Base-by-base conservation (phyloP, 176 grass and related monocot species). In the Areca catechu region DNA sequence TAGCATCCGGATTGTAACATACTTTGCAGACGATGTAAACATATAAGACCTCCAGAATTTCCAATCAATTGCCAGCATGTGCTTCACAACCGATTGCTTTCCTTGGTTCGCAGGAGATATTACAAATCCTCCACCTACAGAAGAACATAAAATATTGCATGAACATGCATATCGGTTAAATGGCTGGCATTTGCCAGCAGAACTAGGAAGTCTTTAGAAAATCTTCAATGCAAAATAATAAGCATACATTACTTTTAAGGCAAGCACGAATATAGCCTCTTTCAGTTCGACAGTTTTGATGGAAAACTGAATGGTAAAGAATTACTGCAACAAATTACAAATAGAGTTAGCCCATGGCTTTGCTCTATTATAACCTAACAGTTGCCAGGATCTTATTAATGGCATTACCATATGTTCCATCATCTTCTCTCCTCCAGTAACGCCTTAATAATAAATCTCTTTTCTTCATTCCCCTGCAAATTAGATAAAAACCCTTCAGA, bases 201-300 rank as follows among this genome's bases (percentile, higher is more conserved):
- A 43, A 43, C 34, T 43, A 43, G 34, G 34, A 12, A 43, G 34
- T 43, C 34, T 43, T 43, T 12, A 12, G 34, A 43, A n/a, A 43
- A 43, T 3, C 14, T 43, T 14, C 34, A 14, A 43, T 2, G 34
- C 9, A 43, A 54, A 57, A 60, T 59, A 60, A 24, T 18, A 83
- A 92, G 87, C 76, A 83, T 92, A 80, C 84, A 74, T 92, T 92
- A 98, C 93, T 92, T 98, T 98, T 98, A 85, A 98, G 81, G 66
- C 84, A 92, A 65, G 93, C 87, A 70, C 93, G 93, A 58, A 80
- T 80, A 62, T 85, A 89, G 59, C 88, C 84, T 66, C 67, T 89
- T 71, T 89, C 78, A 63, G 71, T 79, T 66, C 47, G 69, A 50
- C 84, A 98, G 65, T 77, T 89, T 74, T 68, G 70, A 80, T 98